Evolutionary conservation across 2,329 filamentous ascomycete genomes (phyloP).

Genomic region (Pestalotiopsis sp.): DNA sequence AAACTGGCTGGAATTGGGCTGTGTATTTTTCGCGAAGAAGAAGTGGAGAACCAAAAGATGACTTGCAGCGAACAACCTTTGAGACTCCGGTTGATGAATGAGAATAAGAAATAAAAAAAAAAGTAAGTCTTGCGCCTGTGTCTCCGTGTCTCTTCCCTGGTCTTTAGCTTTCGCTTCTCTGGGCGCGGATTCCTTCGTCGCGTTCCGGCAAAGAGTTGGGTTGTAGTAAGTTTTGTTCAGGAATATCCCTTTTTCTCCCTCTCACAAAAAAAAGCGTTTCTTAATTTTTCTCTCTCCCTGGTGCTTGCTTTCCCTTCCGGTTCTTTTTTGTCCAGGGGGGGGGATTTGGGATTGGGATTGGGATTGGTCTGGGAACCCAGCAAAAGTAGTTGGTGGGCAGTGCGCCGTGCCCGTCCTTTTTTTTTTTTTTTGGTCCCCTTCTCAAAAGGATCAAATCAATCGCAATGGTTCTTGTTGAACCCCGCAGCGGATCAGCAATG

Average conservation of each 20-base stretch:
- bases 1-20: neutral
- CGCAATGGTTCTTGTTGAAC: neutral
- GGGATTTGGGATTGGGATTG: neutral
- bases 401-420: neutral
- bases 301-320: neutral
- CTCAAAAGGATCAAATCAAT: neutral
- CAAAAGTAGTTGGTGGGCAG: neutral
- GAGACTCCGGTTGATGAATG: neutral
- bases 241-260: neutral
- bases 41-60: neutral
- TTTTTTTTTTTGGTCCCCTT: no score
- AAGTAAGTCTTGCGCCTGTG: neutral
- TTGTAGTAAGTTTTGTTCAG: neutral
- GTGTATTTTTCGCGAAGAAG: neutral
- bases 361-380: neutral
- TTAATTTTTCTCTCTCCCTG: neutral
- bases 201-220: neutral
- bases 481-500: constrained; percentile 6
- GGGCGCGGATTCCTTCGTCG: neutral
- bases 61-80: neutral
- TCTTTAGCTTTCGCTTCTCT: neutral
- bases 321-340: neutral
- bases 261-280: neutral
- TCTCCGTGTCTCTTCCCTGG: neutral
- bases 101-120: neutral